Evolutionary conservation across 1,139 yeast genomes (phyloP).

Genomic region (Hanseniaspora sp.): DNA sequence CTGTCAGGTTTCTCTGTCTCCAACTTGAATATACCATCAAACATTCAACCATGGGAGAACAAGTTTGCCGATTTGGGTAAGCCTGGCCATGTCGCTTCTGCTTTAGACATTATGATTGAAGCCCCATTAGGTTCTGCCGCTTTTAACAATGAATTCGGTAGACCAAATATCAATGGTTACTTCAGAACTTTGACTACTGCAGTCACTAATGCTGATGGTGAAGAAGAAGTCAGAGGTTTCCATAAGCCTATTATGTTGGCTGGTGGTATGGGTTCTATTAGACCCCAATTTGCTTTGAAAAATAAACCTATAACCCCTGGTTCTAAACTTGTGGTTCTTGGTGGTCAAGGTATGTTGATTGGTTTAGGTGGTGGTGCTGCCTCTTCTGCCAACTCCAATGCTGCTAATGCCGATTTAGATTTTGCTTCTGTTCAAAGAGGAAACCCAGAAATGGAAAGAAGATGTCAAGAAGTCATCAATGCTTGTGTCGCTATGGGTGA

Average conservation of each 20-base stretch:
- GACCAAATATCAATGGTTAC: constrained; percentile 95
- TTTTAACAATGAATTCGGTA: constrained; percentile 95
- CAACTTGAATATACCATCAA: constrained; percentile 75
- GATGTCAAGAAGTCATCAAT: constrained; percentile 97
- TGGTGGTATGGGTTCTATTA: constrained; percentile 95
- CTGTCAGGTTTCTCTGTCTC: constrained; percentile 86
- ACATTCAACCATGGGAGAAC: constrained; percentile 90
- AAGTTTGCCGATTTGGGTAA: constrained; percentile 54
- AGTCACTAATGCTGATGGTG: constrained; percentile 50
- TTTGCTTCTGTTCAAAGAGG: constrained; percentile 99
- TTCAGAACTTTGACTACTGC: constrained; percentile 88
- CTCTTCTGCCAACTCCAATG: constrained; percentile 88
- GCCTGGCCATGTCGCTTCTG: constrained; percentile 85
- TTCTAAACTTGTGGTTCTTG: constrained; percentile 80
- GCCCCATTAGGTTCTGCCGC: constrained; percentile 98
- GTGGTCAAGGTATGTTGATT: constrained; percentile 98
- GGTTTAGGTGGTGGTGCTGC: constrained; percentile 99
- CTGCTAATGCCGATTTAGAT: constrained; percentile 88
- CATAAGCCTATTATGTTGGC: constrained; percentile 99
- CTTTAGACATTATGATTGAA: constrained; percentile 89
- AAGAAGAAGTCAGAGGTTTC: constrained; percentile 79
- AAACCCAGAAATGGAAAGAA: constrained; percentile 97
- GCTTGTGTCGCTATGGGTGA: constrained; percentile 78
- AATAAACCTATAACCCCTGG: constrained; percentile 85
- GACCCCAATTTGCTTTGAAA: constrained; percentile 87